Percentiles rank a stretch among this genome's conserved stretches.
Evolutionary conservation across 208 protist species (phyloP).

Genomic region (Crithidia fasciculata): DNA sequence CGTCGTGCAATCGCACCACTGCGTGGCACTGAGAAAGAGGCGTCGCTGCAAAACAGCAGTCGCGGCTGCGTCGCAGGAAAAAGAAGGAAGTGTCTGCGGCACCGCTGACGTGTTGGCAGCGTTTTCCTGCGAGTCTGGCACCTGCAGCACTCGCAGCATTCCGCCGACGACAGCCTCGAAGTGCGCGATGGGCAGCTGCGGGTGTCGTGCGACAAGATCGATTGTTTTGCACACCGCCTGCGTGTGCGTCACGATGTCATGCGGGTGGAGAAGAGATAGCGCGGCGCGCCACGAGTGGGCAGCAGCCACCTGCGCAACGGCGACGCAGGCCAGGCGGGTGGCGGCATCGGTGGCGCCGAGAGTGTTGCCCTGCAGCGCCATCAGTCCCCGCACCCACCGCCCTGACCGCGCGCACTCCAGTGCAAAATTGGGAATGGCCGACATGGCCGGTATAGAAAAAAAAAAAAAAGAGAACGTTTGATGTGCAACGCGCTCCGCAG

Average conservation of each 20-base stretch:
- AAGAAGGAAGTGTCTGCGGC: background rate
- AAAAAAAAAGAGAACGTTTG: background rate
- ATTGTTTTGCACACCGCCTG: slow-evolving; percentile 32
- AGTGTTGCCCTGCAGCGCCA: slow-evolving; percentile 50
- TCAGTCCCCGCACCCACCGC: slow-evolving; percentile 73
- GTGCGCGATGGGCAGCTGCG: slow-evolving; percentile 9
- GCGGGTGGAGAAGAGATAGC: slow-evolving; percentile 41
- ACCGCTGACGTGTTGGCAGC: too few species aligned
- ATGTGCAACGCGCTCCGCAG: background rate
- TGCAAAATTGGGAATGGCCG: slow-evolving; percentile 67
- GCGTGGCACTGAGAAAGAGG: slow-evolving; percentile 34
- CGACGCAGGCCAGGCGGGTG: slow-evolving; percentile 43
- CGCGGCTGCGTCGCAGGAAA: background rate
- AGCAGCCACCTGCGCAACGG: slow-evolving; percentile 48
- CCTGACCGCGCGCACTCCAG: slow-evolving; percentile 59
- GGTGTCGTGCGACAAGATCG: slow-evolving; percentile 30
- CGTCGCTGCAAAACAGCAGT: slow-evolving; percentile 1
- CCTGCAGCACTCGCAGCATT: slow-evolving; percentile 9
- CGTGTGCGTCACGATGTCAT: slow-evolving; percentile 17
- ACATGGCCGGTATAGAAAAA: slow-evolving; percentile 34
- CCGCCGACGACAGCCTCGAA: slow-evolving; percentile 5
- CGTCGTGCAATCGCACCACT: slow-evolving; percentile 28
- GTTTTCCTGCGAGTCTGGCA: background rate
- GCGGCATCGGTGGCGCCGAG: slow-evolving; percentile 23
- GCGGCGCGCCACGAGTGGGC: slow-evolving; percentile 53